Conservation (phyloP, 306 rosid genomes). For the Quercus alba region DNA sequence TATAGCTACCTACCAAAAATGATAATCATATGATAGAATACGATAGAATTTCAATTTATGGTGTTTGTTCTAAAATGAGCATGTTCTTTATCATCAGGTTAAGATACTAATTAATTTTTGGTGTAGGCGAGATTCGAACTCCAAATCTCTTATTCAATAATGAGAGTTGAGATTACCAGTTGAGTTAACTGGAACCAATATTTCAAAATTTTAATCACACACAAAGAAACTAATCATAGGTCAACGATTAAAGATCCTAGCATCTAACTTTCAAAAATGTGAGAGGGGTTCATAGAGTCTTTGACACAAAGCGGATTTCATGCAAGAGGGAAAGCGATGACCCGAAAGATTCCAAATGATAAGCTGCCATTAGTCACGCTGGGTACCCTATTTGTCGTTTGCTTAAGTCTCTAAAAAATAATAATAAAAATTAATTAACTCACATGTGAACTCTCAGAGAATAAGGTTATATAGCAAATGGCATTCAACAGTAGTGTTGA, state of each 20-base stretch:
- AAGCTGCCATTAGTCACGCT: conserved; percentile 28
- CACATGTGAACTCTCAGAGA: conserved; percentile 16
- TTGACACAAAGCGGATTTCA: not conserved
- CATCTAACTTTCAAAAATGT: not conserved
- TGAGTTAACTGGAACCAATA: too few relatives aligned
- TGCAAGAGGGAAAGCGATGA: conserved; percentile 8
- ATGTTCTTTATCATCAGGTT: too few relatives aligned
- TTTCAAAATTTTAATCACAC: not conserved
- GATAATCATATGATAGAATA: too few relatives aligned
- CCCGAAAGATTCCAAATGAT: conserved; percentile 38
- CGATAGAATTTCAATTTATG: too few relatives aligned
- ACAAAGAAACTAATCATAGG: not conserved
- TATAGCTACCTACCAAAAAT: too few relatives aligned
- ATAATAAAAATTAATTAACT: conserved; percentile 9
- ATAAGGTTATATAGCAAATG: not conserved
- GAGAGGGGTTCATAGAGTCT: not conserved
- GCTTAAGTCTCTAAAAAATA: conserved; percentile 1
- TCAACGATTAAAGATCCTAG: not conserved
- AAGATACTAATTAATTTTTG: too few relatives aligned
- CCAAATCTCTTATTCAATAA: too few relatives aligned
- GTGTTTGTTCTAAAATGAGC: rapidly evolving
- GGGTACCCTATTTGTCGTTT: conserved; percentile 39
- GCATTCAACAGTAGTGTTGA: conserved; percentile 5
- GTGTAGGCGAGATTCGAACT: too few relatives aligned
- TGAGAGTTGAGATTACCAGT: rapidly evolving